phyloP scores from a whole-genome alignment of 768 basidiomycete species.

The Hericium coralloides region DNA sequence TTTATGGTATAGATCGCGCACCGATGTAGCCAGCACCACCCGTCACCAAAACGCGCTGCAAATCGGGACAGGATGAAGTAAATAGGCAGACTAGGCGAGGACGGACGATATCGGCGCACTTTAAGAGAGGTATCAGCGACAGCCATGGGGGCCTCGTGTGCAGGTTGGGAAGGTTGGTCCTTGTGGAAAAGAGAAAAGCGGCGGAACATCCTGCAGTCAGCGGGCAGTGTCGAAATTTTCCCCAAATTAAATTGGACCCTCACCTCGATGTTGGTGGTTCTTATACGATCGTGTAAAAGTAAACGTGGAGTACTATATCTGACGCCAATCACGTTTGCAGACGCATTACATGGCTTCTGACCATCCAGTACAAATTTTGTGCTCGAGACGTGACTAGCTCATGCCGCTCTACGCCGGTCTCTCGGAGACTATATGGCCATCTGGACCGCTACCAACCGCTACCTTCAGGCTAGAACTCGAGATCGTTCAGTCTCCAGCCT shows the following conservation, averaged over 20 bases:
- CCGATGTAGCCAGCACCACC: slow-evolving; percentile 91
- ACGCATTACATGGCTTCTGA: neutral
- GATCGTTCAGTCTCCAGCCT: neutral
- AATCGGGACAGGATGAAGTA: slow-evolving; percentile 6
- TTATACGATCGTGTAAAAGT: neutral
- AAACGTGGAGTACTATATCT: neutral
- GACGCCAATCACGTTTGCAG: neutral
- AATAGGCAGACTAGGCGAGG: slow-evolving; percentile 1
- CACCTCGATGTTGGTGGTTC: neutral
- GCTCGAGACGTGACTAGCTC: neutral
- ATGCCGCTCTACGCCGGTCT: neutral
- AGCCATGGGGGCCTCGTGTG: neutral
- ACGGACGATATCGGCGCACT: slow-evolving; percentile 7
- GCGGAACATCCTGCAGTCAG: neutral
- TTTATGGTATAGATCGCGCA: slow-evolving; percentile 21
- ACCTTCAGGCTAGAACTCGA: neutral
- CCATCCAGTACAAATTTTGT: neutral
- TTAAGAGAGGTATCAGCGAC: neutral
- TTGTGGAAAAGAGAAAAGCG: neutral
- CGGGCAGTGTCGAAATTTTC: neutral
- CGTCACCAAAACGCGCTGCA: slow-evolving; percentile 57
- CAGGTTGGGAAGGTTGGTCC: neutral
- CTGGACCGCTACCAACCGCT: neutral
- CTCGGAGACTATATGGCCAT: neutral
- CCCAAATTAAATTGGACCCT: too few relatives aligned